Evolutionary conservation across 169 alveolate species (phyloP), one percentile per base, ranked within the genome.

Genomic region (Plasmodium cynomolgi): DNA sequence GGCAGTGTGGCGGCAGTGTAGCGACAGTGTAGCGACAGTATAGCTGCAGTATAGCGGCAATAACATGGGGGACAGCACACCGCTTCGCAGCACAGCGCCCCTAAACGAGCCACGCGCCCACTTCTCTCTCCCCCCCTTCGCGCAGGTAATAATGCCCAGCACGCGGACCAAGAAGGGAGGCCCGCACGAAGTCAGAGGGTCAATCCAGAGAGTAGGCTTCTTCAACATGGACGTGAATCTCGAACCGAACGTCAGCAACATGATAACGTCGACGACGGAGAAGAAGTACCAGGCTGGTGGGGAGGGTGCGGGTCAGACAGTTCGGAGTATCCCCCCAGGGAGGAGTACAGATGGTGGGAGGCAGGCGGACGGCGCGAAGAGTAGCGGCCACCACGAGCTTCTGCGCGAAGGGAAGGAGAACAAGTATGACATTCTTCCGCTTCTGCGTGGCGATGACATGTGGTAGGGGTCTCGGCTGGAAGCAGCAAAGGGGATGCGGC

Each of bases 191-290:
- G 83, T 56, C 29, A 44, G 31, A 54, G 92, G 92, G 17, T 72
- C 91, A n/a, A 82, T 91, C 26, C 62, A 82, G 20, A 68, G 73
- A 34, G 74, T 91, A 47, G 95, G 95, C 29, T 91, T 91, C 83
- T 91, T 91, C 47, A 73, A 11, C 37, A 91, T 83, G 92, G 23
- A 72, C 2, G 68, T 91, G 26, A 91, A 33, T 74, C 41, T 72
- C 20, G 95, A 91, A 82, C 92, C 92, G 26, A 91, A 91, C 58
- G 79, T 91, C 11, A 91, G 95, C 75, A 91, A 91, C 37, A 9
- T 91, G 44, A 91, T 91, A 50, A 82, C 85, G 33, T 68, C 92
- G 29, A 91, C 92, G 7, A 82, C 92, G 5, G 95, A 91, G 68
- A 91, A 83, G 23, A 91, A 91, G 56, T 91, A 91, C 75, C 77